Evolutionary conservation across 1,284 basidiomycete genomes (phyloP), one percentile per base, ranked within the genome.

Genomic region (Trichosporon sp.): DNA sequence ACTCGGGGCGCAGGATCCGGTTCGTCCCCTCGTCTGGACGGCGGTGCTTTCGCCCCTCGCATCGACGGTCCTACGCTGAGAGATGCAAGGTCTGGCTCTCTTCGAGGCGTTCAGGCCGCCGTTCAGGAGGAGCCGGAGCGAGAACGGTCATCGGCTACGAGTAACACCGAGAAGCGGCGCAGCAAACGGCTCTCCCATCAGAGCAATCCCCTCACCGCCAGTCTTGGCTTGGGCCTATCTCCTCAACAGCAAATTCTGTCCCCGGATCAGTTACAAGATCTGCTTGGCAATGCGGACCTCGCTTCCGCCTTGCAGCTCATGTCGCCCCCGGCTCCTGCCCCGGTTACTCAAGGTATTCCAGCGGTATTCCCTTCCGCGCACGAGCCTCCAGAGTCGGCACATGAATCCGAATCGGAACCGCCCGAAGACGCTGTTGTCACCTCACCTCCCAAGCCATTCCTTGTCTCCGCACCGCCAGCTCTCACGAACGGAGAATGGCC

Each of bases 381-480:
- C 59, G 59, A 63, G 59, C 59, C 59, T 3, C 59, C 32, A 7
- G 32, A 63, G 32, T 8, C 31, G 32, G 32, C 59, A 10, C 59
- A 37, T 3, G 19, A 32, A 35, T 14, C 61, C 65, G 19, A 43
- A 35, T 21, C 37, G 61, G 16, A 46, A n/a, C 35, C 65, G 67
- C 11, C 64, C 73, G 31, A 63, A 63, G 59, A 63, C 11, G 16
- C 31, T 1, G 11, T 8, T n/a, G 31, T 37, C 31, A 63, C 32
- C 10, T 67, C 76, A 2, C 63, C 70, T 43, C 68, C 66, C 73
- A 76, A 14, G 5, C 79, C 79, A 0, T 81, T 72, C 70, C 76
- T 80, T 35, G 79, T 78, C 4, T 78, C 80, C 2, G 80, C 80
- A 3, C 80, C 80, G 32, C 79, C 80, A 4, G 71, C 80, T 31